These are phyloP conservation scores for Salvia hispanica DNA, from an alignment of 257 asterid genomes.

Conservation along the genomic window DNA sequence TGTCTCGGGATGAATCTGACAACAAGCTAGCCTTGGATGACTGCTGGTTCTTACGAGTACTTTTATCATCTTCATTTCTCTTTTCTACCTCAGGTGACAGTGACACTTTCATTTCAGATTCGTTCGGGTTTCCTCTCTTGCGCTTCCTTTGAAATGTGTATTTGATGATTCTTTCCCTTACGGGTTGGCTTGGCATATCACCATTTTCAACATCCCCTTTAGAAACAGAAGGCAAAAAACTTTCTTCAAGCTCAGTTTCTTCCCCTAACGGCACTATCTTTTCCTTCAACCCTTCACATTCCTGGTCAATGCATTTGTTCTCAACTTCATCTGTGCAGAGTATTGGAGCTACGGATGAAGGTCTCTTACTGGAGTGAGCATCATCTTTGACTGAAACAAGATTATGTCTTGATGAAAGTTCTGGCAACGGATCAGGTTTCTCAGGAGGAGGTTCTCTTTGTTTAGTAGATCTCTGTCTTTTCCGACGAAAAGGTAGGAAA, in stretches of 20 bases:
- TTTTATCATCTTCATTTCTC: slow-evolving; percentile 31
- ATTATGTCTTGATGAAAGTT: slow-evolving; percentile 33
- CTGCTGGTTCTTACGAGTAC: slow-evolving; percentile 31
- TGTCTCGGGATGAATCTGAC: slow-evolving; percentile 55
- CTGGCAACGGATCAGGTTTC: slow-evolving; percentile 31
- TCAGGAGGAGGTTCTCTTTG: slow-evolving; percentile 35
- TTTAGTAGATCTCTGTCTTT: slow-evolving; percentile 57
- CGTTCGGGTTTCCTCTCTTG: slow-evolving; percentile 50
- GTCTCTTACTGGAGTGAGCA: slow-evolving; percentile 27
- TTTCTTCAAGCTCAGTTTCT: slow-evolving; percentile 38
- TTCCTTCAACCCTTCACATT: slow-evolving; percentile 31
- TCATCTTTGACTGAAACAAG: slow-evolving; percentile 27
- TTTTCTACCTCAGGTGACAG: slow-evolving; percentile 37
- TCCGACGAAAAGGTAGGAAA: slow-evolving; percentile 40
- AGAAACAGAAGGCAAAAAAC: slow-evolving; percentile 30
- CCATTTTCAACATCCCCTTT: slow-evolving; percentile 39
- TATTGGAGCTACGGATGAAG: slow-evolving; percentile 25
- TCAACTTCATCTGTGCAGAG: slow-evolving; percentile 36
- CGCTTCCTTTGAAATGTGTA: slow-evolving; percentile 83
- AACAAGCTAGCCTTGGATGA: slow-evolving; percentile 40
- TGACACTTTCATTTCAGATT: slow-evolving; percentile 36
- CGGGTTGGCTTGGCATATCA: slow-evolving; percentile 28
- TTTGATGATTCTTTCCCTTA: slow-evolving; percentile 58
- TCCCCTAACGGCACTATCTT: slow-evolving; percentile 31
- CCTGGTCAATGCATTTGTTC: slow-evolving; percentile 20